These are phyloP conservation scores for Tylopilus felleus DNA, from an alignment of 768 basidiomycete species.

Conservation along the genomic window DNA sequence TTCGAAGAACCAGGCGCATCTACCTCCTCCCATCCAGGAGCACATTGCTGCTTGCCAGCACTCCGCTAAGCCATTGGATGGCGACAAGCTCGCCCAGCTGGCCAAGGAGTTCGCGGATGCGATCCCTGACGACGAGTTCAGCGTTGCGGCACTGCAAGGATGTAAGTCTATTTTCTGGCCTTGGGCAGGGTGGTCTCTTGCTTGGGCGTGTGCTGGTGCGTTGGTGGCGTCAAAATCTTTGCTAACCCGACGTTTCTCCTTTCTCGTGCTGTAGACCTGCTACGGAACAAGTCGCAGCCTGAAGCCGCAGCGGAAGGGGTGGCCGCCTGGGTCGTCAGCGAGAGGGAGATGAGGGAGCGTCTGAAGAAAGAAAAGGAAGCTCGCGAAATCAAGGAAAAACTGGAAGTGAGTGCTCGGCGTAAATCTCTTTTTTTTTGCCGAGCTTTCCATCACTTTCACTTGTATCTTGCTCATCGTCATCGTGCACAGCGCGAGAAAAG, in stretches of 20 bases:
- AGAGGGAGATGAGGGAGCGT: constrained; percentile 73
- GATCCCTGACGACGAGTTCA: constrained; percentile 83
- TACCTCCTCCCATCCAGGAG: constrained; percentile 63
- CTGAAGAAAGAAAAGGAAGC: constrained; percentile 72
- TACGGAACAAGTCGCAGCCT: constrained; percentile 83
- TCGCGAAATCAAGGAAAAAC: constrained; percentile 62
- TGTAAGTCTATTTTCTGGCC: constrained; percentile 51
- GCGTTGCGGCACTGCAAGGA: constrained; percentile 87
- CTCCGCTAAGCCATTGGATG: constrained; percentile 63
- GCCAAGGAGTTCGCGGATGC: constrained; percentile 78
- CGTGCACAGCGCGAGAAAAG: constrained; percentile 41
- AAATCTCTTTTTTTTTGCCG: constrained; percentile 9
- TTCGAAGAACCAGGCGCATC: constrained; percentile 55
- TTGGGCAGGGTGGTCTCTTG: constrained; percentile 5
- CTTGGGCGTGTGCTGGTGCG: constrained; percentile 21
- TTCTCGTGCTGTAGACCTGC: constrained; percentile 50
- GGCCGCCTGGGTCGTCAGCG: constrained; percentile 67
- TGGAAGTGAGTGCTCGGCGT: constrained; percentile 49
- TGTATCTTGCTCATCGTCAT: constrained; percentile 8
- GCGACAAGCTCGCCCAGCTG: constrained; percentile 57
- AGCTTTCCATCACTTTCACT: constrained; percentile 15
- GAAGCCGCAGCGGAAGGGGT: constrained; percentile 69
- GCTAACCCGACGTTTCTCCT: constrained; percentile 23
- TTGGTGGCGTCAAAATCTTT: constrained; percentile 19
- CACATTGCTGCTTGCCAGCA: constrained; percentile 57